Evolutionary conservation across 2,329 filamentous ascomycete genomes (phyloP).

Genomic region (Aphanocladium album): DNA sequence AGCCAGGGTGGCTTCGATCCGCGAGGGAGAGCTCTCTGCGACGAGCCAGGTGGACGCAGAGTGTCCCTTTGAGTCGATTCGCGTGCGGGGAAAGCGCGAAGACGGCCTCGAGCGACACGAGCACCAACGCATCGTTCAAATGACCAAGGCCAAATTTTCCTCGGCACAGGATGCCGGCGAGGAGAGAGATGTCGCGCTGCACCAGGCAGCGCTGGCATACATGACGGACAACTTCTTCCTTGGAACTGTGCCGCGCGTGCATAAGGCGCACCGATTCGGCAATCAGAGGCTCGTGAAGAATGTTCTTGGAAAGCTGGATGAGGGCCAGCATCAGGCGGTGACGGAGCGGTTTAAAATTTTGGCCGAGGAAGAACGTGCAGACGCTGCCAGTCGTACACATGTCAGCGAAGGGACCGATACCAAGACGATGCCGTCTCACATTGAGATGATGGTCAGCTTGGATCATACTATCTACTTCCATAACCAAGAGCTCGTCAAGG

Average conservation of each 20-base stretch:
- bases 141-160: slow-evolving; percentile 2
- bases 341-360: neutral
- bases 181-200: neutral
- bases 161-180: neutral
- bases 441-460: slow-evolving; percentile 12
- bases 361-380: slow-evolving; percentile 2
- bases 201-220: slow-evolving; percentile 10
- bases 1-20: neutral
- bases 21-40: neutral
- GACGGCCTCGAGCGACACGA: neutral
- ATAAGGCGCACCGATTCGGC: slow-evolving; percentile 3
- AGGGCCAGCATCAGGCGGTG: neutral
- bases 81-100: neutral
- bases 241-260: slow-evolving; percentile 8
- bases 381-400: neutral
- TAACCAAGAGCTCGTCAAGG: neutral
- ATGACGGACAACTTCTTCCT: slow-evolving; percentile 14
- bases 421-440: neutral
- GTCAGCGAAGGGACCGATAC: neutral
- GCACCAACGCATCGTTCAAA: slow-evolving; percentile 7
- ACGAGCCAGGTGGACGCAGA: slow-evolving; percentile 8
- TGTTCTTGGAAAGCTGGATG: neutral
- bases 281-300: neutral
- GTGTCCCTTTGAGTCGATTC: slow-evolving; percentile 7
- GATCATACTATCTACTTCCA: slow-evolving; percentile 13